Base-by-base conservation (phyloP, 116 monocot genomes). In the Trichopus zeylanicus region DNA sequence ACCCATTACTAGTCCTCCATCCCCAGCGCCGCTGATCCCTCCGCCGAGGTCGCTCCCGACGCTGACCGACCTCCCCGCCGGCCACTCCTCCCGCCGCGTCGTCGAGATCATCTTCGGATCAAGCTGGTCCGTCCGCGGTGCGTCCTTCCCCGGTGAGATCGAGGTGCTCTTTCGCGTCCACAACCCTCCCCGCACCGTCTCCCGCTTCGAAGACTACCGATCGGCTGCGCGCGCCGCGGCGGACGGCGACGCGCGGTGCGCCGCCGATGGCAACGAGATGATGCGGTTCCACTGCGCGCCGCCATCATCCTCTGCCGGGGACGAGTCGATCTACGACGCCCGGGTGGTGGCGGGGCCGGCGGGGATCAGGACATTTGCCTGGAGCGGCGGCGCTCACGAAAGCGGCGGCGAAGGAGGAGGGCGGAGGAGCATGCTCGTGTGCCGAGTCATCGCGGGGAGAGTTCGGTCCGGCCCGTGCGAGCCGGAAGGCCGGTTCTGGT, bases 201-300 rank as follows among this genome's bases (percentile, higher is more conserved):
- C 81, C 42, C 71, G 76, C 23, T 95, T 95, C 89, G 94, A 95
- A 64, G 89, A 94, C 52, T 82, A 78, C 73, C 80, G 94, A 13
- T 37, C 78, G n/a, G 59, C 64, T 6, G 75, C 86, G 29, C 72
- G 75, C 20, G 35, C 71, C 21, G 56, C 64, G 5, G 59, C 79
- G 15, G 72, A 66, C 29, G 34, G 51, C 47, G 73, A 74, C 38
- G 52, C 81, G 30, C 82, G 94, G 26, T 83, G 86, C 86, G 82
- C 85, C n/a, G 94, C 78, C 31, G 89, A 94, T 55, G 94, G 94
- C 20, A 94, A 94, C 69, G 94, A 94, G 77, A 76, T 89, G 80
- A 82, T 89, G 85, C 73, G 94, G 22, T 94, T 94, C 73, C 78
- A 80, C 55, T 61, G 72, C 34, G 67, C 79, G 7, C 64, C 62